phyloP scores from a whole-genome alignment of 257 asterid species.

The Plantago ovata region DNA sequence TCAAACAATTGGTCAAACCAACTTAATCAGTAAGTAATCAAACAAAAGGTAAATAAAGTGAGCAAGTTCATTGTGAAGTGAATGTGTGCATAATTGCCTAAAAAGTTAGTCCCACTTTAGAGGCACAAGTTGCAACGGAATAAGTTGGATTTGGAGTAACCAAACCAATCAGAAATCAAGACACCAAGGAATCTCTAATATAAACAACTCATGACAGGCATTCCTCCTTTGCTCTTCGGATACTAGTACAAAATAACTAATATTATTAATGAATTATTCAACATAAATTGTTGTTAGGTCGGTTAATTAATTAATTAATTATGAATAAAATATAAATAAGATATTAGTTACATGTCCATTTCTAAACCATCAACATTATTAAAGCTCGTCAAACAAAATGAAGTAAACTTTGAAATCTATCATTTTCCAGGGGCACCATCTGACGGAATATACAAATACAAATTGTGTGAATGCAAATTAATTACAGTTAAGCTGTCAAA shows the following conservation, averaged over 20 bases:
- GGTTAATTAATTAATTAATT: not conserved
- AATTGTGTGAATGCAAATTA: not conserved
- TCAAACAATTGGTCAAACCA: no score
- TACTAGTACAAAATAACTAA: not conserved
- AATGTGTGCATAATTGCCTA: no score
- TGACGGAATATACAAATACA: not conserved
- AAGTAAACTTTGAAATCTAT: not conserved
- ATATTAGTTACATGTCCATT: not conserved
- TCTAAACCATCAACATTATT: not conserved
- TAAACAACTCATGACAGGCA: slow-evolving; percentile 11
- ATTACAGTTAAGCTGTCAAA: not conserved
- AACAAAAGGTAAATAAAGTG: no score
- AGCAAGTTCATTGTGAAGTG: no score
- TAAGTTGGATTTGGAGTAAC: slow-evolving; percentile 13
- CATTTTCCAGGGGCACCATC: not conserved
- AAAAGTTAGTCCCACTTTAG: not conserved
- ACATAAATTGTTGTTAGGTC: not conserved
- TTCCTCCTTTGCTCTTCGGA: not conserved
- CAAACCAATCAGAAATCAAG: not conserved
- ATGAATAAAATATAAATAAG: not conserved
- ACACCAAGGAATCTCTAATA: not conserved
- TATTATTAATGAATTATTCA: not conserved
- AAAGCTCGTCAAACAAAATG: not conserved
- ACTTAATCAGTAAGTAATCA: no score
- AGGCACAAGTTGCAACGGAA: slow-evolving; percentile 8